Conservation (phyloP, 2,329 filamentous ascomycete species). For the Penicillium sp. region DNA sequence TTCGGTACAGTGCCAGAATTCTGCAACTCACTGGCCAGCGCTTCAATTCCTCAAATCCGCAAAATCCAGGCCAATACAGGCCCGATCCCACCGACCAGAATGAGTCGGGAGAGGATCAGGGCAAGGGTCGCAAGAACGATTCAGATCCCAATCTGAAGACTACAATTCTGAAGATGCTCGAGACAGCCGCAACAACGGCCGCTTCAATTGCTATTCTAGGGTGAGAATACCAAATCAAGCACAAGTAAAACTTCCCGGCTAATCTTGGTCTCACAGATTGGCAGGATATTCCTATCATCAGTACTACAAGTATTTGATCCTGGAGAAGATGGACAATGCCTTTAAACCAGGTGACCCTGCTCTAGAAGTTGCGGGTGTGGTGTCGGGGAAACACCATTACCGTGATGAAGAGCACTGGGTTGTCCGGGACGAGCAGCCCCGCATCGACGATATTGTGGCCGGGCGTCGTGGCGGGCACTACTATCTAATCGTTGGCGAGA, state of each 20-base stretch:
- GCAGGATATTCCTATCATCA: constrained; percentile 79
- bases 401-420: constrained; percentile 71
- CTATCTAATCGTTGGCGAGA: constrained; percentile 88
- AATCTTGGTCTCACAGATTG: constrained; percentile 34
- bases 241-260: constrained; percentile 11
- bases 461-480: constrained; percentile 79
- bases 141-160: constrained; percentile 38
- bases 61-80: constrained; percentile 23
- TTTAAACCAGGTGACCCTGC: constrained; percentile 92
- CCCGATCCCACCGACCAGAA: constrained; percentile 35
- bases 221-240: constrained; percentile 28
- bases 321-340: constrained; percentile 90
- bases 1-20: constrained; percentile 11
- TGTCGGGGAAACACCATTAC: constrained; percentile 41
- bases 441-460: constrained; percentile 78
- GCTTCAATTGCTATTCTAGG: constrained; percentile 74
- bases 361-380: constrained; percentile 70
- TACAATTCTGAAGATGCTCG: constrained; percentile 64
- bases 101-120: constrained; percentile 31
- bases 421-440: constrained; percentile 74
- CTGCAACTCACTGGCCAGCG: constrained; percentile 22
- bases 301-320: constrained; percentile 84
- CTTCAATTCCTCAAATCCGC: constrained; percentile 28
- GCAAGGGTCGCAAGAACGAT: constrained; percentile 25
- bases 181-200: constrained; percentile 73